Conservation (phyloP, 1,284 basidiomycete species). For the Ganoderma leucocontextum region DNA sequence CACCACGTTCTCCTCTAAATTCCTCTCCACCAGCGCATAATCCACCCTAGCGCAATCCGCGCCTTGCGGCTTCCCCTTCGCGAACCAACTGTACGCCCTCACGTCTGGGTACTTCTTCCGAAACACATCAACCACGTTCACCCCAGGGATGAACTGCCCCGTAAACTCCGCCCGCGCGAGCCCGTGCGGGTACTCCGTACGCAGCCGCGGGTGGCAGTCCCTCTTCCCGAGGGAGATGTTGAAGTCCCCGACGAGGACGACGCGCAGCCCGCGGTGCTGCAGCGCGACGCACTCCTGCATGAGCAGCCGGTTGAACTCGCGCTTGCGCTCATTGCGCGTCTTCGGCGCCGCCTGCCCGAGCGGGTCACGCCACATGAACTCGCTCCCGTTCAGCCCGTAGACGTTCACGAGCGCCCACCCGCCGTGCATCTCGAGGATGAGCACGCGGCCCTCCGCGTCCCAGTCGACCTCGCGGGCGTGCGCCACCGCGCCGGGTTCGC, state of each 20-base stretch:
- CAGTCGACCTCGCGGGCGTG: conserved; percentile 37
- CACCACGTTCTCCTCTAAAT: conserved; percentile 29
- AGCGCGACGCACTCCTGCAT: conserved; percentile 35
- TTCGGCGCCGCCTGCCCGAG: conserved; percentile 32
- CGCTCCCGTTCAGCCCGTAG: conserved; percentile 41
- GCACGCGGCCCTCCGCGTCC: conserved; percentile 39
- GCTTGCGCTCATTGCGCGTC: conserved; percentile 41
- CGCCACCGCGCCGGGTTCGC: conserved; percentile 27
- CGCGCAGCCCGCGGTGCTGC: conserved; percentile 34
- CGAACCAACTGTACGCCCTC: conserved; percentile 40
- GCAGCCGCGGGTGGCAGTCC: conserved; percentile 38
- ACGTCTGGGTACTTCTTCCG: conserved; percentile 32
- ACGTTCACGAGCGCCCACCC: conserved; percentile 42
- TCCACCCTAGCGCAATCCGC: conserved; percentile 38
- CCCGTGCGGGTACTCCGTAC: conserved; percentile 38
- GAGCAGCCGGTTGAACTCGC: conserved; percentile 41
- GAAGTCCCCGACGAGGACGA: conserved; percentile 41
- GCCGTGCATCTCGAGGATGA: conserved; percentile 38
- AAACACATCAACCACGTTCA: conserved; percentile 37
- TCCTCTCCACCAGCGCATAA: conserved; percentile 37
- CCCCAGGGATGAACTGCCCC: conserved; percentile 35
- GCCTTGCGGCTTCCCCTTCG: conserved; percentile 39
- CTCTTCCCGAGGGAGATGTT: conserved; percentile 36
- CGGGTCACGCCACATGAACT: conserved; percentile 40
- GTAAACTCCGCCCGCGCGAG: conserved; percentile 38